Evolutionary conservation across 129 eudicot species (phyloP), one percentile per base, ranked within the genome.

Genomic region (Sambucus nigra): DNA sequence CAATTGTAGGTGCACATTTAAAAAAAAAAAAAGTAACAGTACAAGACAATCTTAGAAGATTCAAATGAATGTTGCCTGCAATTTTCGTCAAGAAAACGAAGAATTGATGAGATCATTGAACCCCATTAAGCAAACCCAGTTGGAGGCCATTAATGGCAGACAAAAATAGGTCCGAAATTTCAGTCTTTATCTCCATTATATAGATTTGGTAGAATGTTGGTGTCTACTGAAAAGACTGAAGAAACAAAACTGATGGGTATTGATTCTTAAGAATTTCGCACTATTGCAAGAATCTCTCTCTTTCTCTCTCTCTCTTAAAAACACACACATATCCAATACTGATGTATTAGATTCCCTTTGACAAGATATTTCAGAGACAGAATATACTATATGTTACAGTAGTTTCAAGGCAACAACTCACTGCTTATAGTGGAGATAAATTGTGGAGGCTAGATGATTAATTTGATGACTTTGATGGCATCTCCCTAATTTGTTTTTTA

Each of bases 231-330:
- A 33, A 33, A 55, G 60, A 32, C 24, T 33, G 60, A n/a, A n/a
- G n/a, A n/a, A n/a, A n/a, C n/a, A n/a, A n/a, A n/a, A n/a, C n/a
- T n/a, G n/a, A 31, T 20, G 42, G 25, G 46, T 16, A 21, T 55
- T 29, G 60, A 55, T 55, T 55, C 60, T 18, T 55, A 19, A 47
- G 28, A 31, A 38, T 33, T 28, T 35, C 28, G 21, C 59, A 31
- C 44, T 31, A 31, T 2, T 31, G 22, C 23, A 11, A 25, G 54
- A 49, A 49, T 35, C 42, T 35, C 2, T 35, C 42, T 35, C 42
- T 35, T 35, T 4, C 14, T 15, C 4, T 40, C 46, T 40, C 3
- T 40, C 46, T 40, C 46, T 14, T 6, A 35, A 35, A 35, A 35
- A 2, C 42, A 35, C 42, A 35, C 8, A 35, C 2, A 35, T 31